These are phyloP conservation scores for Fusarium incarnatum DNA, from an alignment of 2,329 filamentous ascomycete species.

Conservation along the genomic window DNA sequence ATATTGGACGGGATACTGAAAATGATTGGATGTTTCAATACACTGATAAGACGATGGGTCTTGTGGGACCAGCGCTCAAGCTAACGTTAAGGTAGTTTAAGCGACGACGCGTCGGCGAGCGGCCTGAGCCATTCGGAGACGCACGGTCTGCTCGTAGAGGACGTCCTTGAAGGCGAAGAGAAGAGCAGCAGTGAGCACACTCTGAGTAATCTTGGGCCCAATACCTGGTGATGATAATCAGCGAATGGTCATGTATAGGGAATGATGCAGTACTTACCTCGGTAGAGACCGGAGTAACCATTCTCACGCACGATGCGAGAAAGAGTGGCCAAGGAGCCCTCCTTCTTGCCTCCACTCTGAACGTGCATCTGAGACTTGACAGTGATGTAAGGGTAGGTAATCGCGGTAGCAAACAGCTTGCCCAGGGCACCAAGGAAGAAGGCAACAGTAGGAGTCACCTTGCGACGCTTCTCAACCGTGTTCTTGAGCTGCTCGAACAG, in stretches of 20 bases:
- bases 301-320: conserved; percentile 86
- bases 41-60: conserved; percentile 13
- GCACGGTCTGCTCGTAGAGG: conserved; percentile 84
- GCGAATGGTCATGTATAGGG: neutral
- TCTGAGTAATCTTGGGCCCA: conserved; percentile 95
- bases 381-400: conserved; percentile 99
- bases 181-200: conserved; percentile 94
- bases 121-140: conserved; percentile 64
- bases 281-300: conserved; percentile 92
- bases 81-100: conserved; percentile 38
- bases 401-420: conserved; percentile 91
- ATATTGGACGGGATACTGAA: conserved; percentile 17
- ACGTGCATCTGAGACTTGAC: conserved; percentile 99
- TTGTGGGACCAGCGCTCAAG: conserved; percentile 6
- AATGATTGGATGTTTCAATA: conserved; percentile 12
- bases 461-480: conserved; percentile 75
- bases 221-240: conserved; percentile 71
- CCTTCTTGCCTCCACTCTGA: conserved; percentile 79
- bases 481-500: conserved; percentile 99
- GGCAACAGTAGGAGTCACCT: conserved; percentile 85
- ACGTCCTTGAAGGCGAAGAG: conserved; percentile 98
- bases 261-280: conserved; percentile 68
- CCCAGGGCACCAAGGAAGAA: conserved; percentile 93
- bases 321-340: conserved; percentile 83
- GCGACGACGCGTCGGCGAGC: conserved; percentile 55